Evolutionary conservation across 345 rosid species (phyloP).

Genomic region (Luvunga scandens): DNA sequence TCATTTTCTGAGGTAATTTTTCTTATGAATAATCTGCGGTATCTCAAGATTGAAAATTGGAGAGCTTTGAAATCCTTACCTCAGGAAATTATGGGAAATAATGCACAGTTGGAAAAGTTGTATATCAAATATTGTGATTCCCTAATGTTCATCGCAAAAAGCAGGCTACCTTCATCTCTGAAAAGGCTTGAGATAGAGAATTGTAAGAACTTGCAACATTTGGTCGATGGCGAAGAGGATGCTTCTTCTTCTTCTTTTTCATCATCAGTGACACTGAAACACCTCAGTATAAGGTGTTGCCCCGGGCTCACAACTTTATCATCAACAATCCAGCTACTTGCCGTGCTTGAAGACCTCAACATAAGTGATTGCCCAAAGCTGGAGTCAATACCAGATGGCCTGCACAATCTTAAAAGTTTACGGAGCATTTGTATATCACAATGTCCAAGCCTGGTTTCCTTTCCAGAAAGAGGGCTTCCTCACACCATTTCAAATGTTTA

Average conservation of each 20-base stretch:
- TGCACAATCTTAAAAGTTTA: not conserved
- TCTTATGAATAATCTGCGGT: not conserved
- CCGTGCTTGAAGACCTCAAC: not conserved
- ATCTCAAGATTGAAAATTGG: not conserved
- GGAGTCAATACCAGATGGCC: not conserved
- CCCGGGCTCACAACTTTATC: conserved; percentile 3
- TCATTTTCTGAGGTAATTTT: not conserved
- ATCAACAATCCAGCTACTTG: not conserved
- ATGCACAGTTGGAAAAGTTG: not conserved
- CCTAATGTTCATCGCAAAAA: not conserved
- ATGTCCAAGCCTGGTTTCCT: not conserved
- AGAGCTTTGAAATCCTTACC: not conserved
- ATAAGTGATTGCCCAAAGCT: not conserved
- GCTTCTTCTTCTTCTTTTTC: conserved; percentile 7
- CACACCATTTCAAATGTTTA: not conserved
- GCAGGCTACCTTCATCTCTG: not conserved
- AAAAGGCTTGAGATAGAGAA: not conserved
- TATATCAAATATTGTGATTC: not conserved
- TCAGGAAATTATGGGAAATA: not conserved
- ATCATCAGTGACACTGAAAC: not conserved
- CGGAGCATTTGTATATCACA: not conserved
- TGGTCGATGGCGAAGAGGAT: not conserved
- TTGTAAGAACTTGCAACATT: not conserved
- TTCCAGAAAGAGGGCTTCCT: not conserved
- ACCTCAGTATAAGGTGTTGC: not conserved